These are phyloP conservation scores for Lunularia cruciata DNA, from an alignment of 225 moss, liverwort and hornwort genomes.

Conservation along the genomic window DNA sequence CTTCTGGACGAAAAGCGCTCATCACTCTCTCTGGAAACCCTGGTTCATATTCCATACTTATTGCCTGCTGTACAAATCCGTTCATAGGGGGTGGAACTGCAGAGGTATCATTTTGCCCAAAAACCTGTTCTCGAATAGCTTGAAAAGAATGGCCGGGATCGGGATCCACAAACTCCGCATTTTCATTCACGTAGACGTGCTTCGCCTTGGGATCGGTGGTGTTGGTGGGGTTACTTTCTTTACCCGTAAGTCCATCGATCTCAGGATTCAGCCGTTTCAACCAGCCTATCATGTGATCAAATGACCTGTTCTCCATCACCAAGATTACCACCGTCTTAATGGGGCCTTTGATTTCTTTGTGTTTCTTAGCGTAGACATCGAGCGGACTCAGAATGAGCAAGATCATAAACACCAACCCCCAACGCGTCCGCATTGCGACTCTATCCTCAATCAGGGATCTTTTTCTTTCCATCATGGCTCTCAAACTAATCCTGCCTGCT, in stretches of 20 bases:
- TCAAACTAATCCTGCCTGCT: constrained; percentile 4
- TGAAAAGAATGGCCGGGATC: constrained; percentile 91
- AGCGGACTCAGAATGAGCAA: constrained; percentile 12
- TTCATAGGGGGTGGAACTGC: constrained; percentile 90
- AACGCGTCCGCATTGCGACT: constrained; percentile 5
- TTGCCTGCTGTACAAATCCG: constrained; percentile 95
- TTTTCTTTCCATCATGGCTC: background rate
- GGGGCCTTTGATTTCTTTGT: constrained; percentile 49
- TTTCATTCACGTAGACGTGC: constrained; percentile 64
- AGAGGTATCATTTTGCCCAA: constrained; percentile 61
- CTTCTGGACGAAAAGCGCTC: constrained; percentile 91
- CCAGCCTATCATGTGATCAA: constrained; percentile 93
- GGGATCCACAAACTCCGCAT: constrained; percentile 84
- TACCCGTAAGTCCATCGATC: constrained; percentile 78
- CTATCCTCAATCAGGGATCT: background rate
- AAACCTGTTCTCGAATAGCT: constrained; percentile 73
- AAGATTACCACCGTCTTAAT: constrained; percentile 88
- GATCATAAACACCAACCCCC: background rate
- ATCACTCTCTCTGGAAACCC: constrained; percentile 85
- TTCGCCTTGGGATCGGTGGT: constrained; percentile 28
- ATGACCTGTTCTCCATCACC: constrained; percentile 98
- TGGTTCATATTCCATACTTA: constrained; percentile 58
- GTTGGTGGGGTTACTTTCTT: constrained; percentile 63
- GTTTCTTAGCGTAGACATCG: background rate
- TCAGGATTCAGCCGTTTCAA: constrained; percentile 66